These are phyloP conservation scores for Clarireedia hainanense DNA, from an alignment of 2,329 filamentous ascomycete species.

Conservation along the genomic window DNA sequence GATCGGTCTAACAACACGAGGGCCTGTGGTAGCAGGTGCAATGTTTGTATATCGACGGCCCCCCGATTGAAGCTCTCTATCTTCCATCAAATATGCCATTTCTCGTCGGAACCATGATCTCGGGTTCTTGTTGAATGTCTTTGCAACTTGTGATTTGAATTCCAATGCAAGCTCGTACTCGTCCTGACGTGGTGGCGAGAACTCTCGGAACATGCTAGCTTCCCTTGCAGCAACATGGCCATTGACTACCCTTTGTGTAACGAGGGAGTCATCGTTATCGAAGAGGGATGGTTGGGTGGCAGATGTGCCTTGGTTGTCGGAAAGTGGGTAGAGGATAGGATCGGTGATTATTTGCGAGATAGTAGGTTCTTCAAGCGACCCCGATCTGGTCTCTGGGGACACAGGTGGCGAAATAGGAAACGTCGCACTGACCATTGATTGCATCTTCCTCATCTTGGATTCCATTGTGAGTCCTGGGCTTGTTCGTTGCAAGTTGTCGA, in stretches of 20 bases:
- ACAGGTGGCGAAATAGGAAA: slow-evolving; percentile 49
- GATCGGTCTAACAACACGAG: not conserved
- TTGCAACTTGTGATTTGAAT: slow-evolving; percentile 45
- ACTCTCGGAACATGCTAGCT: slow-evolving; percentile 32
- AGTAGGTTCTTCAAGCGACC: slow-evolving; percentile 22
- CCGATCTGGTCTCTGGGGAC: slow-evolving; percentile 38
- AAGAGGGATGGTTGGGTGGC: slow-evolving; percentile 45
- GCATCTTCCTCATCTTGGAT: slow-evolving; percentile 23
- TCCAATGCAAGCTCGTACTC: slow-evolving; percentile 47
- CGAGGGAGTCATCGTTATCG: slow-evolving; percentile 31
- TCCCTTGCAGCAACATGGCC: slow-evolving; percentile 29
- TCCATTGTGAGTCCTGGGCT: slow-evolving; percentile 17
- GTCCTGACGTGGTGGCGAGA: slow-evolving; percentile 41
- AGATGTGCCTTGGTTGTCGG: slow-evolving; percentile 32
- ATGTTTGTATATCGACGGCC: slow-evolving; percentile 21
- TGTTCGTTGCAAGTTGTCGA: slow-evolving; percentile 40
- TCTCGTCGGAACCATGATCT: slow-evolving; percentile 24
- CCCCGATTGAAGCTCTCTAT: slow-evolving; percentile 18
- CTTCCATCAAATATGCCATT: slow-evolving; percentile 22
- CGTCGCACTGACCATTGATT: slow-evolving; percentile 28
- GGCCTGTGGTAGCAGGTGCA: slow-evolving; percentile 17
- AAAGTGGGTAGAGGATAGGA: slow-evolving; percentile 50
- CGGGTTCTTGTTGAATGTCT: slow-evolving; percentile 22
- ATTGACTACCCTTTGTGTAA: slow-evolving; percentile 39
- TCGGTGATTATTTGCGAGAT: slow-evolving; percentile 35